Percentiles rank a stretch among this genome's conserved stretches.
phyloP scores from a whole-genome alignment of 1,284 basidiomycete genomes.

The Schizophyllum amplum region DNA sequence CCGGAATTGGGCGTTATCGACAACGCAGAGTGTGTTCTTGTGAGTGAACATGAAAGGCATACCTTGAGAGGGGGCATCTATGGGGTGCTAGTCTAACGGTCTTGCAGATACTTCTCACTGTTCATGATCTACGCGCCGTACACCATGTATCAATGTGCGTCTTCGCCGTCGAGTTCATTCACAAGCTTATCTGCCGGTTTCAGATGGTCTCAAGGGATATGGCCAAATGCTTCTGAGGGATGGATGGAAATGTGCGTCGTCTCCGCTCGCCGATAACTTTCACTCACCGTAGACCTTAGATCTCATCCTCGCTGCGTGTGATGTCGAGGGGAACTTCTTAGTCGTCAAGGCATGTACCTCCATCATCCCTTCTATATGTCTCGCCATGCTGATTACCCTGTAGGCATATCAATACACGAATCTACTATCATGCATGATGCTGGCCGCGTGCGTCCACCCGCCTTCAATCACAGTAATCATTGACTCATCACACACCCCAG shows the following conservation, averaged over 20 bases:
- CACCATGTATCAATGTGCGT: constrained; percentile 72
- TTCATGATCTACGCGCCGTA: constrained; percentile 76
- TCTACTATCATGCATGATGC: constrained; percentile 77
- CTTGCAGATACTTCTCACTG: constrained; percentile 64
- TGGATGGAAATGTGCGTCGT: constrained; percentile 74
- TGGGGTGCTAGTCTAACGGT: not conserved
- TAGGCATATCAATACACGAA: constrained; percentile 86
- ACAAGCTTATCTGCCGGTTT: constrained; percentile 3
- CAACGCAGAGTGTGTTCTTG: constrained; percentile 78
- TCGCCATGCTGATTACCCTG: too few relatives aligned
- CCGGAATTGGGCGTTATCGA: constrained; percentile 67
- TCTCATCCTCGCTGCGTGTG: constrained; percentile 66
- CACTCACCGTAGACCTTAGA: constrained; percentile 34
- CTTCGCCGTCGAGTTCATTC: constrained; percentile 1
- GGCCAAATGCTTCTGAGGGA: constrained; percentile 59
- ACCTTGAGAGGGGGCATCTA: too few relatives aligned
- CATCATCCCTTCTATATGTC: too few relatives aligned
- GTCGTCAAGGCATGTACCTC: too few relatives aligned
- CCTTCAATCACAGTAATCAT: not conserved
- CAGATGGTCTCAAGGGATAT: constrained; percentile 78
- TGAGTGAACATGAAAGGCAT: constrained; percentile 41
- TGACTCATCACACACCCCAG: constrained; percentile 24
- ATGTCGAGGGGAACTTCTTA: constrained; percentile 81
- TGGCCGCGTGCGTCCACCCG: constrained; percentile 58
- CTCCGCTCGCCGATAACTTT: constrained; percentile 5